A percentile compares a stretch with the other conserved stretches of the same genome.
Evolutionary conservation across 495 filamentous ascomycete species (phyloP).

Genomic region (Penicillium flavigenum): DNA sequence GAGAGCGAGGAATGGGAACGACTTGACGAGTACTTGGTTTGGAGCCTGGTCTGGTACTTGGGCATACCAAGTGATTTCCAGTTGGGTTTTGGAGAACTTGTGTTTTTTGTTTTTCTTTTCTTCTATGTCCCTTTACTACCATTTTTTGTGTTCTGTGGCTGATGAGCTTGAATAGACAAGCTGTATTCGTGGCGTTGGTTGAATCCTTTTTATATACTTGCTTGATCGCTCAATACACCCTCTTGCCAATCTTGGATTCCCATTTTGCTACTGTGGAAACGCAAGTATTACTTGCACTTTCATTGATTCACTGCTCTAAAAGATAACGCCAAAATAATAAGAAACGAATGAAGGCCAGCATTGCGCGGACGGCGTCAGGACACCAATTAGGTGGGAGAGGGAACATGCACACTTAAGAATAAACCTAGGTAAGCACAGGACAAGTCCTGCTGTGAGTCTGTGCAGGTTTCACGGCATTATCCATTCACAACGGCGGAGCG

Average conservation of each 20-base stretch:
- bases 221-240: conserved; percentile 3
- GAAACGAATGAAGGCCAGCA: neutral
- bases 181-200: conserved; percentile 7
- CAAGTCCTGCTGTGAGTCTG: neutral
- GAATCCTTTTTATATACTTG: neutral
- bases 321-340: no score
- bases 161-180: neutral
- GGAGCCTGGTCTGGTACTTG: neutral
- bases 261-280: neutral
- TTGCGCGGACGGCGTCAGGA: neutral
- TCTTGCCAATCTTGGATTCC: neutral
- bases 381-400: neutral
- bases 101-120: neutral
- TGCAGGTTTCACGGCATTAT: neutral
- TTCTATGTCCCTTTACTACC: neutral
- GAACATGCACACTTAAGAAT: conserved; percentile 13
- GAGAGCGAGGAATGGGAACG: neutral
- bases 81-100: neutral
- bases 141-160: conserved; percentile 2
- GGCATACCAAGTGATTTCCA: neutral
- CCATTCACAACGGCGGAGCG: conserved; percentile 54
- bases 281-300: neutral
- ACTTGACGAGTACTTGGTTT: neutral
- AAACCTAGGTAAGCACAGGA: neutral
- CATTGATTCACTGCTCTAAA: neutral